These are phyloP conservation scores for Suhomyces coccinellae DNA, from an alignment of 1,139 yeast species.

Conservation along the genomic window DNA sequence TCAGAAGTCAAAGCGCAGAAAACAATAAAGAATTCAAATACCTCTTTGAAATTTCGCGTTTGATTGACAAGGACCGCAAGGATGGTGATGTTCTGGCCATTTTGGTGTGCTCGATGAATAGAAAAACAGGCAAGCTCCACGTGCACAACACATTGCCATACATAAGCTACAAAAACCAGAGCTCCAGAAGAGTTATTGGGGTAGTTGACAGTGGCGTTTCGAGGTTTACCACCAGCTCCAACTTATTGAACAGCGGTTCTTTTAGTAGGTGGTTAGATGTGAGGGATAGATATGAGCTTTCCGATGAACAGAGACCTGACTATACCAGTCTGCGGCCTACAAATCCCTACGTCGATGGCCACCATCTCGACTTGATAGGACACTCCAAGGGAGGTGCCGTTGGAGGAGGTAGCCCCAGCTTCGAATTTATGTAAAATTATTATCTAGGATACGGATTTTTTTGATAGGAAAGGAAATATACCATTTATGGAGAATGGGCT, in stretches of 20 bases:
- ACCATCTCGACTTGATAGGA: constrained; percentile 7
- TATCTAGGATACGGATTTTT: not conserved
- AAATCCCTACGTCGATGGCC: constrained; percentile 5
- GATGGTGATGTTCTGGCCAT: constrained; percentile 17
- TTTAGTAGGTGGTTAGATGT: constrained; percentile 9
- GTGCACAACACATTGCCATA: constrained; percentile 20
- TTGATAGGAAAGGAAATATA: not conserved
- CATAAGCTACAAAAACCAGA: constrained; percentile 9
- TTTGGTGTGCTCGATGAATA: constrained; percentile 33
- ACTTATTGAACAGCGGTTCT: constrained; percentile 3
- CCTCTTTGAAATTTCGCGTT: constrained; percentile 7
- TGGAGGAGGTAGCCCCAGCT: constrained; percentile 9
- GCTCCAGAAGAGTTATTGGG: constrained; percentile 10
- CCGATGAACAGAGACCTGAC: not conserved
- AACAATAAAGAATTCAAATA: constrained; percentile 7
- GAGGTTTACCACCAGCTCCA: constrained; percentile 1
- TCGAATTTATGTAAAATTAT: constrained; percentile 5
- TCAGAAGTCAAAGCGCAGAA: constrained; percentile 1
- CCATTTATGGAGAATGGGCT: too few species aligned
- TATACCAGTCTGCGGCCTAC: not conserved
- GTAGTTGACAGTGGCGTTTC: constrained; percentile 12
- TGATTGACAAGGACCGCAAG: constrained; percentile 11
- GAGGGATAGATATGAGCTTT: constrained; percentile 1
- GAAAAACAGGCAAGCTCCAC: constrained; percentile 32
- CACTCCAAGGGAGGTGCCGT: constrained; percentile 2